Evolutionary conservation across 2,329 filamentous ascomycete genomes (phyloP).

Genomic region (Clonostachys solani): DNA sequence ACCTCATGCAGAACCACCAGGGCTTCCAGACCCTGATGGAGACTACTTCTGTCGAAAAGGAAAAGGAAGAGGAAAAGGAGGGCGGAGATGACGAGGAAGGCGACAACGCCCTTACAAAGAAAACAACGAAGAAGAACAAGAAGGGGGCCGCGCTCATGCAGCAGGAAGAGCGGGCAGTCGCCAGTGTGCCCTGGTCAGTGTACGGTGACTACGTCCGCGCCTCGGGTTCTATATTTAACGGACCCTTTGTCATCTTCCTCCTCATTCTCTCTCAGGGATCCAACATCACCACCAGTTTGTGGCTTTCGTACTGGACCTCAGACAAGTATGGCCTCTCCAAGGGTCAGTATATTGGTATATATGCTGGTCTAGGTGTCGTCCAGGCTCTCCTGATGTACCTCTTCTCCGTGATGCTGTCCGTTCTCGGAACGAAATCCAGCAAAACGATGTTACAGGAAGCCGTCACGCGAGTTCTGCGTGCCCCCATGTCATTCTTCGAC

Average conservation of each 20-base stretch:
- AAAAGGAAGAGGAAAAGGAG: constrained; percentile 43
- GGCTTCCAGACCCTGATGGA: constrained; percentile 83
- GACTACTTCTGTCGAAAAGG: constrained; percentile 70
- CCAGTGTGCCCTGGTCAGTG: constrained; percentile 75
- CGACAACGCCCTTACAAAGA: constrained; percentile 15
- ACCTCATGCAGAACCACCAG: constrained; percentile 75
- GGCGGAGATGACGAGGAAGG: constrained; percentile 35
- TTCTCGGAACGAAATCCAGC: constrained; percentile 76
- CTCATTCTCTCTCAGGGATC: constrained; percentile 72
- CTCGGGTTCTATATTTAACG: constrained; percentile 67
- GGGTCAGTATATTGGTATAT: constrained; percentile 69
- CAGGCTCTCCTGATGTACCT: constrained; percentile 75
- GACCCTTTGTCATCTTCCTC: constrained; percentile 56
- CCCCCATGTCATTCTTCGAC: constrained; percentile 90
- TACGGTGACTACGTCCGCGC: constrained; percentile 75
- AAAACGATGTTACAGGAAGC: constrained; percentile 78
- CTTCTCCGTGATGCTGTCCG: constrained; percentile 75
- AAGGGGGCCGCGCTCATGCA: constrained; percentile 68
- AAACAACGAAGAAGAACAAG: constrained; percentile 51
- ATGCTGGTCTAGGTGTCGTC: constrained; percentile 64
- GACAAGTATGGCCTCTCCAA: constrained; percentile 64
- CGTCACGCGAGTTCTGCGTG: constrained; percentile 69
- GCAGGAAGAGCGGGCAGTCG: constrained; percentile 62
- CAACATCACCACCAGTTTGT: constrained; percentile 84
- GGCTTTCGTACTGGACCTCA: constrained; percentile 93